Conservation (phyloP, 2,329 filamentous ascomycete genomes). For the Fusarium tuaranense region DNA sequence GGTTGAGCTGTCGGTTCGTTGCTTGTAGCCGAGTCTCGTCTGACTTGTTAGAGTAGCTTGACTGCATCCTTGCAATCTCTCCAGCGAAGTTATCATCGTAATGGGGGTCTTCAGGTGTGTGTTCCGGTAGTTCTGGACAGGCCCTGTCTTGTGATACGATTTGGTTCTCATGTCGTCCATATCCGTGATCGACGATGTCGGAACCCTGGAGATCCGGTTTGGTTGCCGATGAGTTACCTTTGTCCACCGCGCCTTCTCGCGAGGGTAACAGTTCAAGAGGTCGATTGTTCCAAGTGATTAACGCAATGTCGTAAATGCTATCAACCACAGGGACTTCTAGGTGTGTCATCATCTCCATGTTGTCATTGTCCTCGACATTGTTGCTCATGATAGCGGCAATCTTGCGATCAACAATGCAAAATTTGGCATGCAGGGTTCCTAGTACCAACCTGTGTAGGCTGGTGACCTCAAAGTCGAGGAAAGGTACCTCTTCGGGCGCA, state of each 20-base stretch:
- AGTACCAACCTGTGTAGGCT: conserved; percentile 78
- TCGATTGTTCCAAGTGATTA: conserved; percentile 77
- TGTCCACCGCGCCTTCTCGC: background rate
- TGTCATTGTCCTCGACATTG: conserved; percentile 83
- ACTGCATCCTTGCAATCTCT: conserved; percentile 73
- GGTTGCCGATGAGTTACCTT: conserved; percentile 8
- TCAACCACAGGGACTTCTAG: conserved; percentile 83
- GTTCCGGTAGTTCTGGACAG: conserved; percentile 57
- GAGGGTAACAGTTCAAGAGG: conserved; percentile 49
- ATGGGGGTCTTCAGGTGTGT: conserved; percentile 69
- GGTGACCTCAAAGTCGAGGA: conserved; percentile 78
- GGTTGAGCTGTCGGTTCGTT: conserved; percentile 75
- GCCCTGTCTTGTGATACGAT: background rate
- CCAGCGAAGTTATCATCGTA: conserved; percentile 72
- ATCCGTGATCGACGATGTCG: background rate
- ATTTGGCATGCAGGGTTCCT: conserved; percentile 83
- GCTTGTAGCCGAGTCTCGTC: conserved; percentile 68
- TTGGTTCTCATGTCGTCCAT: background rate
- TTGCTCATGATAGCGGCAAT: conserved; percentile 81
- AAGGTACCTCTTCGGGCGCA: conserved; percentile 72
- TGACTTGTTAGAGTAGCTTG: conserved; percentile 60
- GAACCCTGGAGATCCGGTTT: conserved; percentile 1
- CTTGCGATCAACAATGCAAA: conserved; percentile 79
- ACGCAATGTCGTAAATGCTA: conserved; percentile 78
- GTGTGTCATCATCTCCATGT: conserved; percentile 84